Percentiles rank a stretch among this genome's conserved stretches.
Conservation (phyloP, 2,329 filamentous ascomycete species). For the Mariannaea elegans region DNA sequence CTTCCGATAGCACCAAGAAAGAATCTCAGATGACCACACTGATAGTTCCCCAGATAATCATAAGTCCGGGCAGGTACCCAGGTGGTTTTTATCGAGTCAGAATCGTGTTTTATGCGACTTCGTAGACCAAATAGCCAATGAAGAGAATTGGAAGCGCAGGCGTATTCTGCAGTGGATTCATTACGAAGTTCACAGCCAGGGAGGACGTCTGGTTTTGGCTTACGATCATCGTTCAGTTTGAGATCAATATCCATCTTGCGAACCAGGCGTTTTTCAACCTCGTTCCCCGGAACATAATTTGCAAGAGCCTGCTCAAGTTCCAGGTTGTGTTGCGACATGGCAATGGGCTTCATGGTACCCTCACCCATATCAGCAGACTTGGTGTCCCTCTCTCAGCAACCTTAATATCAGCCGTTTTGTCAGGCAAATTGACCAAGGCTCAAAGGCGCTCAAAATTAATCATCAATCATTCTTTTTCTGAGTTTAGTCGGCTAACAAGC, state of each 20-base stretch:
- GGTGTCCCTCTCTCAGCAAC: neutral
- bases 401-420: conserved; percentile 10
- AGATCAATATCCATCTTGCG: conserved; percentile 55
- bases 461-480: neutral
- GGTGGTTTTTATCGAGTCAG: conserved; percentile 58
- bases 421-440: neutral
- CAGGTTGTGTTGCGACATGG: conserved; percentile 23
- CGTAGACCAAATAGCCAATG: conserved; percentile 60
- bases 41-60: conserved; percentile 54
- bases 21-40: conserved; percentile 51
- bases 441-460: neutral
- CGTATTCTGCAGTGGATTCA: conserved; percentile 50
- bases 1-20: conserved; percentile 64
- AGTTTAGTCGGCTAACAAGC: conserved; percentile 4
- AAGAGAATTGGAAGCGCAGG: conserved; percentile 63
- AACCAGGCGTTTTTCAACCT: conserved; percentile 33
- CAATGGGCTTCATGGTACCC: conserved; percentile 19
- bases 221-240: conserved; percentile 49
- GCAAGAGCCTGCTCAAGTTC: conserved; percentile 39
- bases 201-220: neutral
- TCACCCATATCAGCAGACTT: conserved; percentile 9
- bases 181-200: neutral
- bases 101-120: conserved; percentile 64
- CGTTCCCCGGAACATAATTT: conserved; percentile 38
- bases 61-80: conserved; percentile 59